Conservation (phyloP, 1,139 yeast species). For the Geotrichum klebahnii region DNA sequence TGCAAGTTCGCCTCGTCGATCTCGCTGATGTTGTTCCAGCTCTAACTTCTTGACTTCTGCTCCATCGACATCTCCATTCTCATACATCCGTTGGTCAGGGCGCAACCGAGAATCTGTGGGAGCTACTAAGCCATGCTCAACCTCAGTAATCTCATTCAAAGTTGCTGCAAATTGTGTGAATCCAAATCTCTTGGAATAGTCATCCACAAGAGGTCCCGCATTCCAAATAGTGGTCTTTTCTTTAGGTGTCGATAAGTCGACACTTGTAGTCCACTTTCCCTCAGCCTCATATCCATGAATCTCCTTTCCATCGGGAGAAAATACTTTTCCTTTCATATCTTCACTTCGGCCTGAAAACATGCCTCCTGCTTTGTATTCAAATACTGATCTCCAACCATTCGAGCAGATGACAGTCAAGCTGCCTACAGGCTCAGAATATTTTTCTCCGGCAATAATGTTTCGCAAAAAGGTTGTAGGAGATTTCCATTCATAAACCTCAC, state of each 20-base stretch:
- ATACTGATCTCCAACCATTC: conserved; percentile 61
- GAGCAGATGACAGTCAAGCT: conserved; percentile 64
- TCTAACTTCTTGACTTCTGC: conserved; percentile 67
- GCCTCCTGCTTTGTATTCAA: conserved; percentile 66
- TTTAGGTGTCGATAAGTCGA: conserved; percentile 25
- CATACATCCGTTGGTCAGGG: conserved; percentile 77
- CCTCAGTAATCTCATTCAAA: conserved; percentile 67
- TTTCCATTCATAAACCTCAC: conserved; percentile 71
- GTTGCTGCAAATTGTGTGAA: conserved; percentile 79
- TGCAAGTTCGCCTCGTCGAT: conserved; percentile 60
- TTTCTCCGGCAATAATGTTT: conserved; percentile 90
- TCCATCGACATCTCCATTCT: conserved; percentile 58
- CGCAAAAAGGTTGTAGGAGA: conserved; percentile 81
- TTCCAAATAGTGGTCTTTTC: conserved; percentile 50
- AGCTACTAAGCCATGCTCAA: conserved; percentile 63
- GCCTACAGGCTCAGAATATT: conserved; percentile 82
- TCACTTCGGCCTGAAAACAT: conserved; percentile 90
- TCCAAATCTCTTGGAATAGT: conserved; percentile 67
- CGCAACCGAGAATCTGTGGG: conserved; percentile 87
- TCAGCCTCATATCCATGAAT: conserved; percentile 43
- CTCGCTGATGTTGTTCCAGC: conserved; percentile 78
- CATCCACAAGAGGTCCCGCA: conserved; percentile 58
- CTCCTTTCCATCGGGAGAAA: conserved; percentile 39
- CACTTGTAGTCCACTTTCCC: conserved; percentile 69
- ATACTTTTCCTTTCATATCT: conserved; percentile 58